Base-by-base conservation (phyloP, 1,284 basidiomycete genomes). In the Pseudozyma sp. region DNA sequence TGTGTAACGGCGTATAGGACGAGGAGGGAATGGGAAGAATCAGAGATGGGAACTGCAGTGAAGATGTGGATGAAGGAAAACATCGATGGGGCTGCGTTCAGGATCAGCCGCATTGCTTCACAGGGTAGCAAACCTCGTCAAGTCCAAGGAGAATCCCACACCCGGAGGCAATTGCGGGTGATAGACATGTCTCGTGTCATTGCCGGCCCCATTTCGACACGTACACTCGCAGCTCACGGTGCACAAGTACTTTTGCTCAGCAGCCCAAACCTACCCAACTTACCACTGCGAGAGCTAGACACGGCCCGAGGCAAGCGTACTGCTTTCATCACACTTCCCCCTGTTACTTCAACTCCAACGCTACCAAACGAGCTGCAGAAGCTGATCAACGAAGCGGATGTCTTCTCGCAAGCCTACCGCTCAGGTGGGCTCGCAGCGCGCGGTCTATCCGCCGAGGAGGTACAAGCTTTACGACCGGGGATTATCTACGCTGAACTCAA, bases 271-370 rank as follows among this genome's bases (percentile, higher is more conserved):
- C 86, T 91, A 7, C 90, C 90, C 0, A 85, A 86, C 0, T 83
- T 90, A 3, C 90, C 90, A 0, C 70, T 84, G 0, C 82, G 90
- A 1, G 90, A 91, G 76, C 78, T 87, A 6, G 90, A 91, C 48
- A 91, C 90, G 0, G 90, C 90, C 0, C 86, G 90, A 5, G 90
- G 90, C 1, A 91, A 91, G 82, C 88, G 90, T 35, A 89, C 90
- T 0, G 87, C 89, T 0, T 90, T 90, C 73, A 87, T 91, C 14
- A 88, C 91, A 62, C 86, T 91, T 3, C 86, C 86, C 2, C 49
- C 58, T 1, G 31, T 5, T n/a, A 18, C 25, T 31, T 31, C 25
- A 3, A 31, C 25, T 31, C 9, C 13, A 7, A 16, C 11, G 19
- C 2, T 44, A 73, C 14, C 87, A 53, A 5, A 13, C 3, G 35